phyloP scores from a whole-genome alignment of 345 rosid genomes.

The Pseudoturritis turrita region DNA sequence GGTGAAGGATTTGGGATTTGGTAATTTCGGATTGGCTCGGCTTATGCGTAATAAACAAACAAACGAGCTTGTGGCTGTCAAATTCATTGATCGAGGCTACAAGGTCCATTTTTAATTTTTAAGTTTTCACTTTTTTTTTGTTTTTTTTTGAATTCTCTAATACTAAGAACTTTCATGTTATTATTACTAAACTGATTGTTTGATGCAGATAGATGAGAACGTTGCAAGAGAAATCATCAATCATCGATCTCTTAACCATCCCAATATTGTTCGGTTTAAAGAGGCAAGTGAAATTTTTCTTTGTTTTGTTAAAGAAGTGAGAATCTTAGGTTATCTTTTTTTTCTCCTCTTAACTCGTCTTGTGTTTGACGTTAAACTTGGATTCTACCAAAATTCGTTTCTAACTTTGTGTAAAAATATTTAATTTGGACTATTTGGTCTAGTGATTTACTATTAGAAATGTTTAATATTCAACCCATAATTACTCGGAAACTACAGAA shows the following conservation, averaged over 20 bases:
- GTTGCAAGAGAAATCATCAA: slow-evolving; percentile 72
- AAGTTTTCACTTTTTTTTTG: neutral
- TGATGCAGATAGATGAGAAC: slow-evolving; percentile 61
- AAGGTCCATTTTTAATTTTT: slow-evolving; percentile 34
- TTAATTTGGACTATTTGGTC: neutral
- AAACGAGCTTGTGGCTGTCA: slow-evolving; percentile 58
- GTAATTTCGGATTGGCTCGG: slow-evolving; percentile 66
- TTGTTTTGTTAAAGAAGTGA: neutral
- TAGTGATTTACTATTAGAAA: neutral
- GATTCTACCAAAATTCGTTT: neutral
- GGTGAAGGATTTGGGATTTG: slow-evolving; percentile 61
- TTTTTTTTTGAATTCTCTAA: neutral
- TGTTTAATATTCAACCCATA: neutral
- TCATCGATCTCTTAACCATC: slow-evolving; percentile 72
- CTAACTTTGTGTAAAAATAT: neutral
- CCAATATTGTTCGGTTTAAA: slow-evolving; percentile 63
- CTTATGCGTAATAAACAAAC: slow-evolving; percentile 50
- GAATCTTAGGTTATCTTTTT: neutral
- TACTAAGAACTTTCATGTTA: neutral
- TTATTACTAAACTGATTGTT: neutral
- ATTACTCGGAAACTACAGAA: neutral
- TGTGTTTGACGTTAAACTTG: too few species aligned
- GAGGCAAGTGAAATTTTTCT: slow-evolving; percentile 34
- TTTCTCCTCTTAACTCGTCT: too few species aligned
- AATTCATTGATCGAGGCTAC: slow-evolving; percentile 56